phyloP scores from a whole-genome alignment of 129 eudicot species.

The Chrysanthemum seticuspe region DNA sequence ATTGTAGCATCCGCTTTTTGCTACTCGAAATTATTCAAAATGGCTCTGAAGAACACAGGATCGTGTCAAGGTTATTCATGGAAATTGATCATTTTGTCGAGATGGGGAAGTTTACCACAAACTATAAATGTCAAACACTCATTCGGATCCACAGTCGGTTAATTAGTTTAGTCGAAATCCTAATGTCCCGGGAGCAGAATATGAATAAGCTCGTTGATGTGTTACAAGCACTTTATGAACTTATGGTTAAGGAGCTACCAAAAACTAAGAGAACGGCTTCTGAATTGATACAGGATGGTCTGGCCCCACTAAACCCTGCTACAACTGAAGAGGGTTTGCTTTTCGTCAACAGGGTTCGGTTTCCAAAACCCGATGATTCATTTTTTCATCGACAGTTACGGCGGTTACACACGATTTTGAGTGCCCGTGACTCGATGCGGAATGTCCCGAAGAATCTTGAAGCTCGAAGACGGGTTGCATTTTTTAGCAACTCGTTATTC shows the following conservation, averaged over 20 bases:
- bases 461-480: constrained; percentile 78
- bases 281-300: constrained; percentile 64
- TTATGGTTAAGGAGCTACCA: constrained; percentile 67
- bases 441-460: constrained; percentile 70
- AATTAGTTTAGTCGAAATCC: constrained; percentile 50
- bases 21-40: constrained; percentile 54
- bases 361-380: constrained; percentile 59
- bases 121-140: constrained; percentile 48
- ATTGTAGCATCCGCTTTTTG: constrained; percentile 70
- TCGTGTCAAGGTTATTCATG: constrained; percentile 49
- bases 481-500: constrained; percentile 81
- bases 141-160: constrained; percentile 53
- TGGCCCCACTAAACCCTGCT: constrained; percentile 47
- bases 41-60: constrained; percentile 64
- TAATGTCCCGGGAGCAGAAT: constrained; percentile 47
- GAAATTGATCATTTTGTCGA: constrained; percentile 50
- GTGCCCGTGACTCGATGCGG: constrained; percentile 75
- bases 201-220: constrained; percentile 45
- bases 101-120: constrained; percentile 52
- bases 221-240: constrained; percentile 74
- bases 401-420: constrained; percentile 66
- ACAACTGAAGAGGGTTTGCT: constrained; percentile 48
- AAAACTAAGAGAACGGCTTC: constrained; percentile 36
- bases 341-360: constrained; percentile 60
- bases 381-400: constrained; percentile 66